Percentiles rank a stretch among this genome's conserved stretches.
Evolutionary conservation across 148 eudicot genomes (phyloP).

Genomic region (Euryodendron excelsum): DNA sequence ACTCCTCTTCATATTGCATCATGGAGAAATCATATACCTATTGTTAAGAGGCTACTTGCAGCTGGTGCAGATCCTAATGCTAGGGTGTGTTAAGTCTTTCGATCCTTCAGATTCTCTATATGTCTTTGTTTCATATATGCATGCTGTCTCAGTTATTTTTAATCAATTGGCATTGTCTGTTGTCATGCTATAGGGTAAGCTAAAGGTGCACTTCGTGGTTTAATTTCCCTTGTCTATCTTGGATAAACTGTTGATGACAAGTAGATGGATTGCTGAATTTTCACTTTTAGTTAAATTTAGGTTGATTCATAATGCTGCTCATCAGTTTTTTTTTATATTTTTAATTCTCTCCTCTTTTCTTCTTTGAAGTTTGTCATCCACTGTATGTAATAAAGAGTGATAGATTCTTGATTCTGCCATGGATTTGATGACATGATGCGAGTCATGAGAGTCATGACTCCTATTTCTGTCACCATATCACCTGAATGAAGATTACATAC

Average conservation of each 20-base stretch:
- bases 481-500: neutral
- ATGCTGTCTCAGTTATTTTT: slow-evolving; percentile 21
- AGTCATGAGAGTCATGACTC: neutral
- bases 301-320: neutral
- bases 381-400: neutral
- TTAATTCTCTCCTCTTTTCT: neutral
- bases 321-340: neutral
- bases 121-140: slow-evolving; percentile 11
- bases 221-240: neutral
- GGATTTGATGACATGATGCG: neutral
- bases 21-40: slow-evolving; percentile 95
- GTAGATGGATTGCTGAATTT: neutral
- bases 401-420: slow-evolving; percentile 4
- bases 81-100: slow-evolving; percentile 61
- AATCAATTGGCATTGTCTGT: neutral
- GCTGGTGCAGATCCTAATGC: slow-evolving; percentile 99
- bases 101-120: slow-evolving; percentile 12
- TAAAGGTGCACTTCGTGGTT: neutral
- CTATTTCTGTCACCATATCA: neutral
- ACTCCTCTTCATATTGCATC: slow-evolving; percentile 93
- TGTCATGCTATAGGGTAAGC: neutral
- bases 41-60: slow-evolving; percentile 81
- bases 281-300: neutral
- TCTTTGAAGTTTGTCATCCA: neutral
- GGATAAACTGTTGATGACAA: neutral